phyloP scores from a whole-genome alignment of 176 grass and related monocot genomes.

The Raddia guianensis region DNA sequence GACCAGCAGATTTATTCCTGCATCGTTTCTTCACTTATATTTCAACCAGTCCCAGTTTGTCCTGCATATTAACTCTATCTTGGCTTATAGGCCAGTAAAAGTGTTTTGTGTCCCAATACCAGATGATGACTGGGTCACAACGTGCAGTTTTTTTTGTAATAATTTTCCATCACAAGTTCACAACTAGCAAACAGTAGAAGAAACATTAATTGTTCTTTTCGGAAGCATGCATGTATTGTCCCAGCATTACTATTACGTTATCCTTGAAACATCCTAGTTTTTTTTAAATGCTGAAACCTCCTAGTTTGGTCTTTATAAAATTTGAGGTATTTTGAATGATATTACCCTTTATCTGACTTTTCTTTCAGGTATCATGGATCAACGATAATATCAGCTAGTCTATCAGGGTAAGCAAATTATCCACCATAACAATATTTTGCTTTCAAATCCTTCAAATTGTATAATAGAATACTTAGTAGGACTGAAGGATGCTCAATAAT shows the following conservation, averaged over 20 bases:
- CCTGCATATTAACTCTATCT: background rate
- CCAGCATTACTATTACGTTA: background rate
- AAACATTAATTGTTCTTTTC: background rate
- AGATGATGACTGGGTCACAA: background rate
- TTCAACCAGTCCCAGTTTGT: constrained; percentile 3
- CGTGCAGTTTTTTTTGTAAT: background rate
- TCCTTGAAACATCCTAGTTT: background rate
- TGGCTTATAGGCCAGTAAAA: constrained; percentile 11
- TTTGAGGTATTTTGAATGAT: background rate
- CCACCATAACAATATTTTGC: background rate
- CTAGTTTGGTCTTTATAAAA: constrained; percentile 5
- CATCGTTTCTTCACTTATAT: background rate
- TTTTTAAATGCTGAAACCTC: background rate
- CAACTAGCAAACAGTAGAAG: background rate
- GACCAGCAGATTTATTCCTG: background rate
- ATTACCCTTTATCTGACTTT: background rate
- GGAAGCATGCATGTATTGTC: constrained; percentile 1
- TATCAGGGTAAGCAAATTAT: constrained; percentile 68
- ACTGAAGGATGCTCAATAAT: background rate
- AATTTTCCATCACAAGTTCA: constrained; percentile 1
- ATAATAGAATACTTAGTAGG: background rate
- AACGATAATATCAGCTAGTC: constrained; percentile 83
- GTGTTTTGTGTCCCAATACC: background rate
- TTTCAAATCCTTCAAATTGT: background rate
- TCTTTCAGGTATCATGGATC: constrained; percentile 91